Evolutionary conservation across 1,284 basidiomycete genomes (phyloP), one percentile per base, ranked within the genome.

Genomic region (Papiliotrema flavescens): DNA sequence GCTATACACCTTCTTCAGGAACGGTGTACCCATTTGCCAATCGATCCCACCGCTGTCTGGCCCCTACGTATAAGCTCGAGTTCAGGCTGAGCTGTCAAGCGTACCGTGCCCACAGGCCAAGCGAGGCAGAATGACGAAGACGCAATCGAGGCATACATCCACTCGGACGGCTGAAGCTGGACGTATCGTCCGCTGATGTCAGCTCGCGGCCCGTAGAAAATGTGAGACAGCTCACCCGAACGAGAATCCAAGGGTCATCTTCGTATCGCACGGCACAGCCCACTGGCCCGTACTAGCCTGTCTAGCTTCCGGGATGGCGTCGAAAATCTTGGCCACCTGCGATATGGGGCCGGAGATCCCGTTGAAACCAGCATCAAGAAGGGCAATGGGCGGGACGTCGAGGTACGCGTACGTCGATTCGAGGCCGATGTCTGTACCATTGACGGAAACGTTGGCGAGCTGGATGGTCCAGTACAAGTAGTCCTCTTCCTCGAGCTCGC

Each of bases 11-110:
- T 87, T 87, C 46, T 85, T 81, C 54, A 94, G 70, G 73, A 93
- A 93, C 0, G 88, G 81, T 2, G 83, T 79, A n/a, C 89, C 89
- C 80, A 93, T 78, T 71, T 90, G 87, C 90, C 90, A 94, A 70
- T 90, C 89, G 42, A 93, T 82, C 2, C 89, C 90, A 71, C 90
- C 86, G 13, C 84, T 71, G 49, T 80, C 84, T 0, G 86, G 85
- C 3, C 83, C 78, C 15, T 56, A 40, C 1, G 6, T 9, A 20
- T 45, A 6, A 46, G 17, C 41, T 9, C n/a, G 36, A 15, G 17
- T 45, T 19, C 20, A n/a, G n/a, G n/a, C n/a, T 3, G 24, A 36
- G 24, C 20, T 26, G 20, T 11, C 4, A 20, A 22, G 50, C 61
- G 44, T 48, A 57, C 57, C 6, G 76, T 73, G 1, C 87, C 89